A percentile compares a stretch with the other conserved stretches of the same genome.
Conservation (phyloP, 176 grass and related monocot species). For the Leersia perrieri region DNA sequence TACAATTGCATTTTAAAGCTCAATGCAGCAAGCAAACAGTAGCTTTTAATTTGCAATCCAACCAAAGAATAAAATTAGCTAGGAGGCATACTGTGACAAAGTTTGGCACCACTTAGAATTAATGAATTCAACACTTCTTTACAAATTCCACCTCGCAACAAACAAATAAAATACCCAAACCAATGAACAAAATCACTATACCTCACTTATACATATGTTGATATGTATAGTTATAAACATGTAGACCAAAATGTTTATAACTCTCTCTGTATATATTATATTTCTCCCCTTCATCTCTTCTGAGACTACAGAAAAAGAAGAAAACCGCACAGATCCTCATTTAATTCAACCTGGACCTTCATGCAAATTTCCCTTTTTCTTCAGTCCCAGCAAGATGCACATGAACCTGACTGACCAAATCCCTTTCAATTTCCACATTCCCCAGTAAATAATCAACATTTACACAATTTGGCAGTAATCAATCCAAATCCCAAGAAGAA, state of each 20-base stretch:
- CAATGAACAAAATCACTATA: neutral
- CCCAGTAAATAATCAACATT: slow-evolving; percentile 26
- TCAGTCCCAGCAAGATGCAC: neutral
- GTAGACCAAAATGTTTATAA: neutral
- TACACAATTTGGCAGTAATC: slow-evolving; percentile 24
- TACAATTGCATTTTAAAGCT: neutral
- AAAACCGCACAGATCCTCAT: slow-evolving; percentile 7
- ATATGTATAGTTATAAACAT: neutral
- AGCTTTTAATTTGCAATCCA: neutral
- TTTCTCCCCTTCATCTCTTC: neutral
- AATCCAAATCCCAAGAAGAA: slow-evolving; percentile 9
- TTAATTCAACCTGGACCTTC: neutral
- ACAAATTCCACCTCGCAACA: neutral
- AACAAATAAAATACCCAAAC: neutral
- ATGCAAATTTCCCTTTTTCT: neutral
- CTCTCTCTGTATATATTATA: neutral
- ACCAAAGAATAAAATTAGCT: neutral
- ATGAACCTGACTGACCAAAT: neutral
- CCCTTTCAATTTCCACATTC: neutral
- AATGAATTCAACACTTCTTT: slow-evolving; percentile 16
- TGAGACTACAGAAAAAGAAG: neutral
- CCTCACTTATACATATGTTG: slow-evolving; percentile 12
- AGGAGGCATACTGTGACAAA: slow-evolving; percentile 1
- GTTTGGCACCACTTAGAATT: neutral
- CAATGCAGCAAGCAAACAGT: neutral